Conservation (phyloP, 2,329 filamentous ascomycete genomes). For the Didymella lethalis region DNA sequence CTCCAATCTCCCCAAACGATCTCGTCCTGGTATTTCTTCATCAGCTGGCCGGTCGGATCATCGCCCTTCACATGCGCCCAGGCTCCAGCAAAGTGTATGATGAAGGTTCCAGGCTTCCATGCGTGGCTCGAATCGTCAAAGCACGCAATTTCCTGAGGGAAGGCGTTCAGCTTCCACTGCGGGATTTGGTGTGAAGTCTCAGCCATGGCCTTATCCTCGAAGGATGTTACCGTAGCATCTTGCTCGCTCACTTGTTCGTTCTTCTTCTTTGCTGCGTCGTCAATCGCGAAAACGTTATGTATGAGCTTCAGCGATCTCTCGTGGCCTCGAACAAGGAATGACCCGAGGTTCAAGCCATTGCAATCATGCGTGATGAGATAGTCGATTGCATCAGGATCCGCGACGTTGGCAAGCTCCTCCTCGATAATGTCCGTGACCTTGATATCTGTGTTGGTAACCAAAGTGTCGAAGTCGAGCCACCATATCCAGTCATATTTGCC, state of each 20-base stretch:
- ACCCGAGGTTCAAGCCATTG: conserved; percentile 52
- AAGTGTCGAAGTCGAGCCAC: conserved; percentile 54
- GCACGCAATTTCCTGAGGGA: conserved; percentile 52
- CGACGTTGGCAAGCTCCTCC: conserved; percentile 42
- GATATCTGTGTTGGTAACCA: conserved; percentile 52
- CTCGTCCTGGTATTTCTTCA: conserved; percentile 49
- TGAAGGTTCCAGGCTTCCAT: conserved; percentile 49
- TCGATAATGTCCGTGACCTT: conserved; percentile 48
- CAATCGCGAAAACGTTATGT: conserved; percentile 38
- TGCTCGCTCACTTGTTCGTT: conserved; percentile 48
- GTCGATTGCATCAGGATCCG: conserved; percentile 46
- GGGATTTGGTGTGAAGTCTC: conserved; percentile 41
- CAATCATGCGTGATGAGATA: conserved; percentile 52
- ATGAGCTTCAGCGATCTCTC: conserved; percentile 49
- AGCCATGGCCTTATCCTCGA: conserved; percentile 33
- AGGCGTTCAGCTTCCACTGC: conserved; percentile 52
- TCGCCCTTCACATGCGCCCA: conserved; percentile 52
- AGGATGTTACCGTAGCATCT: conserved; percentile 48
- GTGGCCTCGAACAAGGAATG: conserved; percentile 48
- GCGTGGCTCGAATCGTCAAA: conserved; percentile 41
- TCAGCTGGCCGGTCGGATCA: conserved; percentile 50
- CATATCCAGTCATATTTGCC: conserved; percentile 53
- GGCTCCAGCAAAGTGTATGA: conserved; percentile 54
- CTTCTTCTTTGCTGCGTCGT: conserved; percentile 33
- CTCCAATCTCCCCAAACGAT: conserved; percentile 48